Conservation (phyloP, 2,329 filamentous ascomycete genomes). For the Aspergillus eucalypticola region DNA sequence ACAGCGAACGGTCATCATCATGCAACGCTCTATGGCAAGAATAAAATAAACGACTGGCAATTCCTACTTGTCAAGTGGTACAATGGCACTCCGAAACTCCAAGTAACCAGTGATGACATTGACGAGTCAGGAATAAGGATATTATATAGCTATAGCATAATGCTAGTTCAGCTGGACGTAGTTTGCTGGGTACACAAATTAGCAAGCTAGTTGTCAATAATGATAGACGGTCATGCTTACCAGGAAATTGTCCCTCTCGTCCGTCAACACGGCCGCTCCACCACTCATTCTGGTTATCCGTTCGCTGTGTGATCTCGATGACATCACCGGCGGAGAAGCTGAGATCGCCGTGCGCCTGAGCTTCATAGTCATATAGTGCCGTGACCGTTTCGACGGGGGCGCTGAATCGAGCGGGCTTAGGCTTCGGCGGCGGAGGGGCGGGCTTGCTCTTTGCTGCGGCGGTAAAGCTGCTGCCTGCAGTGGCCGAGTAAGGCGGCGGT, state of each 20-base stretch:
- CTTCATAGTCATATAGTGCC: conserved; percentile 93
- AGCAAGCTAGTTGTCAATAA: background rate
- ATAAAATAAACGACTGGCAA: conserved; percentile 1
- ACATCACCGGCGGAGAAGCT: conserved; percentile 85
- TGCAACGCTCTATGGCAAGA: conserved; percentile 10
- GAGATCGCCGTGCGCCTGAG: conserved; percentile 89
- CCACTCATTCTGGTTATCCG: conserved; percentile 95
- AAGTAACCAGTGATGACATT: conserved; percentile 2
- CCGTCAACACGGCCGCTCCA: conserved; percentile 83
- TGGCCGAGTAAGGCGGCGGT: conserved; percentile 69
- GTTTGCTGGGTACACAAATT: conserved; percentile 32
- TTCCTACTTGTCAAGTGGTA: conserved; percentile 6
- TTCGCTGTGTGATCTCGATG: conserved; percentile 83
- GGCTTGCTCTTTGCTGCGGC: conserved; percentile 67
- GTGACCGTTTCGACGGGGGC: conserved; percentile 77
- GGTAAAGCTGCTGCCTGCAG: conserved; percentile 48
- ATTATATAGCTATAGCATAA: conserved; percentile 12
- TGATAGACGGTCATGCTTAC: conserved; percentile 53
- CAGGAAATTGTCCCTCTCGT: conserved; percentile 89
- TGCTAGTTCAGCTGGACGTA: conserved; percentile 39
- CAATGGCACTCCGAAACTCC: conserved; percentile 8
- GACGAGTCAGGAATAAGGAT: conserved; percentile 11
- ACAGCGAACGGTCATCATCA: conserved; percentile 8
- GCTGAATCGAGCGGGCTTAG: conserved; percentile 76
- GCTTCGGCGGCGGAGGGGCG: conserved; percentile 69